Evolutionary conservation across 495 filamentous ascomycete species (phyloP).

Genomic region (Apodospora peruviana): DNA sequence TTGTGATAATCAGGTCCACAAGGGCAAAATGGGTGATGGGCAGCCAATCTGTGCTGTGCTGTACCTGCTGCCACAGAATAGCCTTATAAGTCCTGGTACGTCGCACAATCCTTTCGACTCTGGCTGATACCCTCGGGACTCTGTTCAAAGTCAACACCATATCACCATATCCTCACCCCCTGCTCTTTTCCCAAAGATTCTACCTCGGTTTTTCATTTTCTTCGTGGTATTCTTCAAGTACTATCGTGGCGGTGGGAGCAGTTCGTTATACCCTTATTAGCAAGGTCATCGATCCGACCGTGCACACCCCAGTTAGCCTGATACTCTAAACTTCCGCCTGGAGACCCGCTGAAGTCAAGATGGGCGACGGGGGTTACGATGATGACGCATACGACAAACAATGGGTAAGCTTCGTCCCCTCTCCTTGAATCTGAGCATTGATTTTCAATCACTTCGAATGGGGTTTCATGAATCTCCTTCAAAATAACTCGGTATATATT

Average conservation of each 20-base stretch:
- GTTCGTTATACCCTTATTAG: too few relatives aligned
- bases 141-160: background rate
- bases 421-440: too few relatives aligned
- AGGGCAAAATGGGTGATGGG: too few relatives aligned
- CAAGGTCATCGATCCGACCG: background rate
- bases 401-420: conserved; percentile 5
- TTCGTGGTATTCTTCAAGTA: too few relatives aligned
- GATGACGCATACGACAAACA: conserved; percentile 1
- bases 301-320: background rate
- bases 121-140: background rate
- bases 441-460: background rate
- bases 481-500: too few relatives aligned
- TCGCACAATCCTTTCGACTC: background rate
- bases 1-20: background rate
- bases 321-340: background rate
- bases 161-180: background rate
- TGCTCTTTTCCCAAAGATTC: background rate
- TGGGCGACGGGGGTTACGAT: background rate
- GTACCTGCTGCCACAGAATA: too few relatives aligned
- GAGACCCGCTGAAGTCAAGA: background rate
- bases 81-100: too few relatives aligned
- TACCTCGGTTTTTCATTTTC: background rate
- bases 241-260: too few relatives aligned
- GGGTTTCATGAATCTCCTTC: too few relatives aligned
- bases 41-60: too few relatives aligned